Base-by-base conservation (phyloP, 352 stramenopile species). In the Blastocystis sp. region DNA sequence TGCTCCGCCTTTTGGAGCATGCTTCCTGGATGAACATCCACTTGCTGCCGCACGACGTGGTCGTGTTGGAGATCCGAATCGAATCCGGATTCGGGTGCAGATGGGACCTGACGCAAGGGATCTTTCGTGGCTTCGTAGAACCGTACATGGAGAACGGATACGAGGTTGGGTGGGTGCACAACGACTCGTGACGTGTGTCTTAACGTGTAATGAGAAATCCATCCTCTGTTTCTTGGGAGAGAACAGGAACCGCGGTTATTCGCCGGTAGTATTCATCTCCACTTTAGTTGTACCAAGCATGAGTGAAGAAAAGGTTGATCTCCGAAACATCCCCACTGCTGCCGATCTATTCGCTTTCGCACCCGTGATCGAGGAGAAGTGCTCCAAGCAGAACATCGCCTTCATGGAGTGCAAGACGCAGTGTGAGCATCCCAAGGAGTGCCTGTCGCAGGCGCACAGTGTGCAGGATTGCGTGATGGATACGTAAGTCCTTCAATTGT, bases 121-220 rank as follows among this genome's bases (percentile, higher is more conserved):
- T 92, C 60, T 96, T 95, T 90, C 91, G 94, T 59, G 94, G 94
- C n/a, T 95, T 96, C 90, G 91, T 96, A 0, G 94, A 96, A 91
- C 94, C 94, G 13, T 94, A 92, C 21, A 95, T 95, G 93, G 90
- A 88, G 33, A 93, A 95, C 91, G 94, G 93, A 26, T 93, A 96
- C 91, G 93, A 93, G 77, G 91, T 91, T 82, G 91, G 92, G 79
- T 96, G 94, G 93, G 91, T 92, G 29, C 93, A 96, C 31, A 85
- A 85, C 66, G 29, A 37, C 21, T 62, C n/a, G n/a, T n/a, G n/a
- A n/a, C n/a, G n/a, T n/a, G n/a, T n/a, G n/a, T n/a, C n/a, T n/a
- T n/a, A n/a, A n/a, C n/a, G n/a, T n/a, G n/a, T n/a, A n/a, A n/a
- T n/a, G n/a, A n/a, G n/a, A n/a, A n/a, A n/a, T n/a, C n/a, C 9